phyloP scores from a whole-genome alignment of 106 monocot species.

The Dendrobium catenatum region DNA sequence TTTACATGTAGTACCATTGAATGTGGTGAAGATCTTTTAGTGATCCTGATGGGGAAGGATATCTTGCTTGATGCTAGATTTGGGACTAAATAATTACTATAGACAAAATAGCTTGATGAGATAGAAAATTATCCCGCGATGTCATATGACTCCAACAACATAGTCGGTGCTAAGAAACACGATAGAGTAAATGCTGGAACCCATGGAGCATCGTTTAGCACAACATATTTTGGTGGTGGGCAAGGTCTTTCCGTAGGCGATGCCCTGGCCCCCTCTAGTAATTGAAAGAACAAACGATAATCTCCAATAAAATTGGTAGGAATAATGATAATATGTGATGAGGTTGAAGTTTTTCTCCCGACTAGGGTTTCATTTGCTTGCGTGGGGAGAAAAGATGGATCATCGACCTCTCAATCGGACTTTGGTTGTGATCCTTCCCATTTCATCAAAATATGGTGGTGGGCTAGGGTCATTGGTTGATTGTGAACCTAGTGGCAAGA shows the following conservation, averaged over 20 bases:
- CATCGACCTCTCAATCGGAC: neutral
- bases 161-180: constrained; percentile 16
- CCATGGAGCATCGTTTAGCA: constrained; percentile 12
- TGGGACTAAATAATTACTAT: no score
- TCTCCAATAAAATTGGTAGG: neutral
- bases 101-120: no score
- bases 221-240: constrained; percentile 2
- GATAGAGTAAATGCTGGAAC: constrained; percentile 16
- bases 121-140: neutral
- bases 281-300: constrained; percentile 10
- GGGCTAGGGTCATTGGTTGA: no score
- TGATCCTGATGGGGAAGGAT: no score
- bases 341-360: neutral
- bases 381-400: neutral
- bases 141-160: constrained; percentile 7
- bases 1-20: no score
- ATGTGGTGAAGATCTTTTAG: no score
- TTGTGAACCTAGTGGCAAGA: no score
- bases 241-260: constrained; percentile 12
- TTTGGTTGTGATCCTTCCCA: neutral
- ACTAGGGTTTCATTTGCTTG: neutral
- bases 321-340: neutral
- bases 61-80: no score
- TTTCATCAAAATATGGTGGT: neutral
- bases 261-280: constrained; percentile 21